Conservation (phyloP, 805 yeast genomes). For the Hanseniaspora thailandica region DNA sequence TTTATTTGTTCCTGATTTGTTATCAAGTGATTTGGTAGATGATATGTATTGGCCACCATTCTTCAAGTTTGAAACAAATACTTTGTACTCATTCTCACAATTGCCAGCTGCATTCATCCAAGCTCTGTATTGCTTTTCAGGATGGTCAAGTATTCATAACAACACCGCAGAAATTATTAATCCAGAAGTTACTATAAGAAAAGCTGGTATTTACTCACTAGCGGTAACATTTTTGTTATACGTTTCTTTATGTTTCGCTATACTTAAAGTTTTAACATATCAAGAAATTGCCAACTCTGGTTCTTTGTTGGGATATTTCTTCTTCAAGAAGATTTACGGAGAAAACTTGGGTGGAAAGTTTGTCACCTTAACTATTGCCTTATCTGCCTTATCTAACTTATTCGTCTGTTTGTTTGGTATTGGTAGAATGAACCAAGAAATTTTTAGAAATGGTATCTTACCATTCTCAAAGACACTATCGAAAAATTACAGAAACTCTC, state of each 20-base stretch:
- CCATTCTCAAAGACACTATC: slow-evolving; percentile 45
- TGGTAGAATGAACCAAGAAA: slow-evolving; percentile 54
- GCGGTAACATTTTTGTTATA: slow-evolving; percentile 39
- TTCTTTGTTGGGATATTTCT: slow-evolving; percentile 46
- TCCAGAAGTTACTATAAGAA: slow-evolving; percentile 44
- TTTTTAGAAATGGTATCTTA: slow-evolving; percentile 49
- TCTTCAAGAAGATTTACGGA: slow-evolving; percentile 48
- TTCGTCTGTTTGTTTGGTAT: slow-evolving; percentile 49
- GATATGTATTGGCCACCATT: slow-evolving; percentile 19
- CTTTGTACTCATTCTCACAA: slow-evolving; percentile 33
- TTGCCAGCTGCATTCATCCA: slow-evolving; percentile 46
- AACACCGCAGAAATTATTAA: slow-evolving; percentile 51
- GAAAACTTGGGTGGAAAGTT: slow-evolving; percentile 40
- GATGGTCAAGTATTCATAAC: slow-evolving; percentile 53
- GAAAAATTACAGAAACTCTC: slow-evolving; percentile 41
- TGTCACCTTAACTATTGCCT: slow-evolving; percentile 45
- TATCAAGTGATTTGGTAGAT: slow-evolving; percentile 16
- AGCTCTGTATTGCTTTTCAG: slow-evolving; percentile 48
- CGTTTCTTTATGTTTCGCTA: slow-evolving; percentile 43
- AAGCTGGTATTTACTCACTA: slow-evolving; percentile 50
- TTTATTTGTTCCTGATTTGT: slow-evolving; percentile 36
- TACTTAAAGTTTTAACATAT: slow-evolving; percentile 42
- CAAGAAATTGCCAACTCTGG: slow-evolving; percentile 45
- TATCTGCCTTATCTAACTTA: slow-evolving; percentile 53
- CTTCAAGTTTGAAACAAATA: slow-evolving; percentile 20